Evolutionary conservation across 176 grass and related monocot species (phyloP), one percentile per base, ranked within the genome.

Genomic region (Aegilops longissima): DNA sequence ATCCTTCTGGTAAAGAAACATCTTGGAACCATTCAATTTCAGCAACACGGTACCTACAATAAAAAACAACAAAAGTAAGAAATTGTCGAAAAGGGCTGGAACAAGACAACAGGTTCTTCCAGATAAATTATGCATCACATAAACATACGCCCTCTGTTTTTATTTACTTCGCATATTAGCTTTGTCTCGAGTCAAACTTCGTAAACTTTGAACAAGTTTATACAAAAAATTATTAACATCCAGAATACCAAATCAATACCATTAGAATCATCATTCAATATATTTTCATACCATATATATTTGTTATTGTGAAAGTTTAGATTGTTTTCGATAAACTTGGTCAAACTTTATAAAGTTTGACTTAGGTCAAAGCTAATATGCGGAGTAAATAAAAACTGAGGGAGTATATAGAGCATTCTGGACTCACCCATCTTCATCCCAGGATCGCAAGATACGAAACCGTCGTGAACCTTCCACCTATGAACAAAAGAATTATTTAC

Each of bases 381-480:
- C 40, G 40, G 40, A 42, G 40, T 42, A 42, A 11, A 42, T 42
- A 42, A 42, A 42, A 42, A 42, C 40, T 42, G 40, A 42, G 40
- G 31, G 11, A 49, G 5, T 18, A 54, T 54, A 9, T 45, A 23
- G 61, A 77, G 40, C 6, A 88, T 87, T 85, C 29, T 49, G 86
- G 23, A 88, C 92, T 90, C 65, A 99, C 97, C 97, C 97, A 90
- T 96, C 97, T 93, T 99, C 92, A 74, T 96, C 97, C 97, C 92
- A 94, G 80, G 92, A 85, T 83, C 83, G 88, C 80, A 94, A 80
- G 67, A 94, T 96, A 80, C 36, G 87, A 85, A 99, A 99, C 51
- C 97, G 84, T 49, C 90, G 85, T 44, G 86, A 88, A 76, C 97
- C 94, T 99, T 96, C 94, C 88, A 99, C 94, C 97, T 99, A 78